A percentile compares a stretch with the other conserved stretches of the same genome.
phyloP scores from a whole-genome alignment of 192 early-diverging fungal genomes.

The Physocladia obscura region DNA sequence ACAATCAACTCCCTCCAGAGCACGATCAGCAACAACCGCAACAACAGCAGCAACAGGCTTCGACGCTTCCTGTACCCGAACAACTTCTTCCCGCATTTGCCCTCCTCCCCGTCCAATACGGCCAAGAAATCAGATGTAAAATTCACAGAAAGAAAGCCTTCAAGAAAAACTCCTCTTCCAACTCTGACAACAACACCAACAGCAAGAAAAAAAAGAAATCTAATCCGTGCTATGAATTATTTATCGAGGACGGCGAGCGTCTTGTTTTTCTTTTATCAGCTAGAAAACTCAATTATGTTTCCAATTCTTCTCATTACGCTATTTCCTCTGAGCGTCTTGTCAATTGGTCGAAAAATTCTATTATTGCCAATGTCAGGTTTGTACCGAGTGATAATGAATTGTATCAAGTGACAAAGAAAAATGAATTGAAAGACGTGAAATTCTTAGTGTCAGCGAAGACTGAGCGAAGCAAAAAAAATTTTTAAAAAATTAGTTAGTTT shows the following conservation, averaged over 20 bases:
- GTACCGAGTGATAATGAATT: too few relatives aligned
- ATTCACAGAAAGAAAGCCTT: constrained; percentile 64
- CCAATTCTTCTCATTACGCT: constrained; percentile 68
- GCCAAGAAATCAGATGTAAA: constrained; percentile 65
- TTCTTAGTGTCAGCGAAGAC: background rate
- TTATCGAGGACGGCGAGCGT: constrained; percentile 52
- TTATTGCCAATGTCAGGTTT: constrained; percentile 52
- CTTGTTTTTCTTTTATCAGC: constrained; percentile 65
- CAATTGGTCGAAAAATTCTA: constrained; percentile 26
- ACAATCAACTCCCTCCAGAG: background rate
- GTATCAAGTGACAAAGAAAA: too few relatives aligned
- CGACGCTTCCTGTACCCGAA: too few relatives aligned
- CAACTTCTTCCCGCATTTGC: background rate
- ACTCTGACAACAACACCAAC: background rate
- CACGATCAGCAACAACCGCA: background rate
- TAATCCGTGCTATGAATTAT: constrained; percentile 71
- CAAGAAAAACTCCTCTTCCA: constrained; percentile 18
- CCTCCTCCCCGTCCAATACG: constrained; percentile 58
- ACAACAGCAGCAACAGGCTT: too few relatives aligned
- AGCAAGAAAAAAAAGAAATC: constrained; percentile 47
- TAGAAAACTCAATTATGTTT: constrained; percentile 66
- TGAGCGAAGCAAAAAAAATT: constrained; percentile 6
- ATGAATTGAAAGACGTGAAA: background rate
- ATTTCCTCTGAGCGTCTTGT: constrained; percentile 23
- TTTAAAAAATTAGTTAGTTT: background rate